A percentile compares a stretch with the other conserved stretches of the same genome.
Evolutionary conservation across 495 filamentous ascomycete genomes (phyloP).

Genomic region (Xanthoparmelia taractica): DNA sequence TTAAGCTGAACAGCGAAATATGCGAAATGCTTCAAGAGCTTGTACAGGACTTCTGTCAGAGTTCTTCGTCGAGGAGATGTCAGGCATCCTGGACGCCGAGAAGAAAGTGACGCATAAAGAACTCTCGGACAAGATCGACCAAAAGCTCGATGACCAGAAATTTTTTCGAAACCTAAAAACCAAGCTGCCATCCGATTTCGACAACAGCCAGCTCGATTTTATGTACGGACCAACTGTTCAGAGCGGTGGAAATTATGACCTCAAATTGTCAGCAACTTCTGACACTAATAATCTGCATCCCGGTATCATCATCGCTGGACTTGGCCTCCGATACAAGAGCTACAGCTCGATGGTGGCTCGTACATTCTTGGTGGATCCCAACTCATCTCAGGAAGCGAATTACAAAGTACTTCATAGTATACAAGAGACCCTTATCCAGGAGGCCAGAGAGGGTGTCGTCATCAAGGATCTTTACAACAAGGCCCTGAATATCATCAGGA

Average conservation of each 20-base stretch:
- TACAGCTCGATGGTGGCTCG: conserved; percentile 85
- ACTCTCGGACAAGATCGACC: conserved; percentile 73
- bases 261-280: conserved; percentile 65
- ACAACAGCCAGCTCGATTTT: conserved; percentile 90
- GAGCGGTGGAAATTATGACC: conserved; percentile 90
- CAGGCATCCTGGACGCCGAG: conserved; percentile 83
- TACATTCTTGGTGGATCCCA: conserved; percentile 94
- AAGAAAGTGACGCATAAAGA: conserved; percentile 90
- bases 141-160: conserved; percentile 83
- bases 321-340: conserved; percentile 88
- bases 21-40: conserved; percentile 86
- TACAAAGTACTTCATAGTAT: conserved; percentile 87
- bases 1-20: conserved; percentile 54
- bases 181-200: conserved; percentile 79
- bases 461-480: conserved; percentile 91
- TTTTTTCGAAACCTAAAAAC: conserved; percentile 79
- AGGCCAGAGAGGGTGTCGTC: conserved; percentile 76
- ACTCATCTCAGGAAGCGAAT: conserved; percentile 84
- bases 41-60: conserved; percentile 86
- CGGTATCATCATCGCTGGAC: conserved; percentile 82
- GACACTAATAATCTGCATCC: conserved; percentile 82
- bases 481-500: conserved; percentile 64
- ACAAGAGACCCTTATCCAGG: conserved; percentile 79
- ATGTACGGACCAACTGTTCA: conserved; percentile 84
- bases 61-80: conserved; percentile 97